These are phyloP conservation scores for Rubus idaeus DNA, from an alignment of 306 rosid genomes.

Conservation along the genomic window DNA sequence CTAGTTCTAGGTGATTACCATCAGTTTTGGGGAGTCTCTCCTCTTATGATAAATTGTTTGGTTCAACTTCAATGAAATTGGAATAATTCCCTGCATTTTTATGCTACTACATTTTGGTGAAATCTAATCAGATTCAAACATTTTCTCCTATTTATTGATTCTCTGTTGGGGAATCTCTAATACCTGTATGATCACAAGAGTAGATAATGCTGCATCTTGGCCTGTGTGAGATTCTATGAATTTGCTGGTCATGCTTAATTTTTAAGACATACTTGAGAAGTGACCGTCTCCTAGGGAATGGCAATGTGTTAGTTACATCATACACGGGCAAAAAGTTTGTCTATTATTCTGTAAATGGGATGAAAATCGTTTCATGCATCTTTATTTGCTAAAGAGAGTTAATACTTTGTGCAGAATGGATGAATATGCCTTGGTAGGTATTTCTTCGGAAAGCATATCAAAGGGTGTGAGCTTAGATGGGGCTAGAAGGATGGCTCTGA, in stretches of 20 bases:
- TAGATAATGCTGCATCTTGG: background rate
- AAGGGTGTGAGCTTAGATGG: slow-evolving; percentile 96
- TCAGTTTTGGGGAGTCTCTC: background rate
- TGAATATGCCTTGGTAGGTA: slow-evolving; percentile 73
- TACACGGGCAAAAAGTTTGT: background rate
- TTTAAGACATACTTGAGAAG: background rate
- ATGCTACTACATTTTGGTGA: background rate
- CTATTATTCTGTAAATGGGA: background rate
- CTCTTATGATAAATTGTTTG: background rate
- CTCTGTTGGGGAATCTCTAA: background rate
- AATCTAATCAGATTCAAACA: background rate
- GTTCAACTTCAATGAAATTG: background rate
- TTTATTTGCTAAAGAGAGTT: slow-evolving; percentile 20
- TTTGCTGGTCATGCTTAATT: background rate
- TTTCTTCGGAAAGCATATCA: slow-evolving; percentile 66
- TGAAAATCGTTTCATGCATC: background rate
- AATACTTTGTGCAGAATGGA: slow-evolving; percentile 78
- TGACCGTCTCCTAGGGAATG: background rate
- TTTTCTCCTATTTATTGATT: background rate
- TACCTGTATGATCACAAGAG: background rate
- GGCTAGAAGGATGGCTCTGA: slow-evolving; percentile 89
- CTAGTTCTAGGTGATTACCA: background rate
- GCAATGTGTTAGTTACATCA: background rate
- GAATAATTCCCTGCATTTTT: background rate
- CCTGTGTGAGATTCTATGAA: background rate